phyloP scores from a whole-genome alignment of 306 rosid species.

The Castanea crenata region DNA sequence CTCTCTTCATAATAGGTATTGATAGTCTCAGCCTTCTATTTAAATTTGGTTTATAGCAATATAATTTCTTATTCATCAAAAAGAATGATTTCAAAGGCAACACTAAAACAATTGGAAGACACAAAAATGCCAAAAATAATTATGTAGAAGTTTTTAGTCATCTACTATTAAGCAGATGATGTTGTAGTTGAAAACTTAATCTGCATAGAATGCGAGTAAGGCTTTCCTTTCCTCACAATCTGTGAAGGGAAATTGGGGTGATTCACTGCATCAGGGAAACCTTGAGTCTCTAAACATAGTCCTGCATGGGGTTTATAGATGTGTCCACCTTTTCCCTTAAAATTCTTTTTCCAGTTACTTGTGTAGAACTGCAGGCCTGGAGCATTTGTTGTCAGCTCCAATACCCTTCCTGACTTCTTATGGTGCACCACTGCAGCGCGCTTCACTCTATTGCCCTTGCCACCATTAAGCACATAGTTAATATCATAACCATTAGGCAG shows the following conservation, averaged over 20 bases:
- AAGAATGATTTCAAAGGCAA: background rate
- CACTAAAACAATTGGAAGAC: background rate
- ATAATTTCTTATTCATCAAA: background rate
- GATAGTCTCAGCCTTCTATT: background rate
- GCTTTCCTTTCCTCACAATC: constrained; percentile 49
- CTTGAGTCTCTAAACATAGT: constrained; percentile 69
- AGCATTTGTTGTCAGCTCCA: constrained; percentile 60
- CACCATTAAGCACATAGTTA: constrained; percentile 62
- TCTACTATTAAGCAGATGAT: constrained; percentile 16
- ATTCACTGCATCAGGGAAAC: constrained; percentile 63
- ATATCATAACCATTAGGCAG: constrained; percentile 63
- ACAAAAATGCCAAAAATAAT: background rate
- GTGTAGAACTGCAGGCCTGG: constrained; percentile 82
- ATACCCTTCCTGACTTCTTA: constrained; percentile 57
- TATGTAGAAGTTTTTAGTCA: background rate
- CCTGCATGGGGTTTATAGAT: constrained; percentile 50
- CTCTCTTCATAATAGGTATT: background rate
- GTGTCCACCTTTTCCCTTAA: constrained; percentile 66
- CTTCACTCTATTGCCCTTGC: constrained; percentile 22
- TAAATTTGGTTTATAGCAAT: too few relatives aligned
- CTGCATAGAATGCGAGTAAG: constrained; percentile 50
- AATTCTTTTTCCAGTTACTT: constrained; percentile 43
- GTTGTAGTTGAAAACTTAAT: constrained; percentile 46
- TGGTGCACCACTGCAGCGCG: constrained; percentile 53
- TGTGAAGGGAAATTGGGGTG: constrained; percentile 73